Evolutionary conservation across 768 basidiomycete species (phyloP).

Genomic region (Candolleomyces aberdarensis): DNA sequence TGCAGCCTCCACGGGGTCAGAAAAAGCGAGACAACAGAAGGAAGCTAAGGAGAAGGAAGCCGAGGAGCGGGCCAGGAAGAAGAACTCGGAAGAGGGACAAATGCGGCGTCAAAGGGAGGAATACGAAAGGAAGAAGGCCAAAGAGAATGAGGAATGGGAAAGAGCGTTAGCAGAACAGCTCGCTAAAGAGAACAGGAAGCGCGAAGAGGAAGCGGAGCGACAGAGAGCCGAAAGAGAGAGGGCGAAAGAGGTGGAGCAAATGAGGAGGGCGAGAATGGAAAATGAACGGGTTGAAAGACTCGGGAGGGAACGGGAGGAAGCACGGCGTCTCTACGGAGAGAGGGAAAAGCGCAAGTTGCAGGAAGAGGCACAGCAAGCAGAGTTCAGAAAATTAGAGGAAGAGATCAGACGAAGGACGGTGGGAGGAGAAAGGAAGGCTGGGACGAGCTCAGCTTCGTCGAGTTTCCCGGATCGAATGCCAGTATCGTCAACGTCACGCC

Average conservation of each 20-base stretch:
- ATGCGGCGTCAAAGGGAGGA: conserved; percentile 18
- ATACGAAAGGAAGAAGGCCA: conserved; percentile 12
- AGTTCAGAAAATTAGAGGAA: conserved; percentile 40
- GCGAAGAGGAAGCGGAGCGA: conserved; percentile 12
- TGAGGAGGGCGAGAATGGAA: conserved; percentile 10
- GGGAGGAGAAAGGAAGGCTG: conserved; percentile 37
- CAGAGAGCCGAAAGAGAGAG: conserved; percentile 9
- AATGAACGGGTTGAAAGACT: conserved; percentile 16
- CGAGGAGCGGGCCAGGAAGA: too few relatives aligned
- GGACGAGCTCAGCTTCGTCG: conserved; percentile 12
- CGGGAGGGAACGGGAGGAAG: conserved; percentile 18
- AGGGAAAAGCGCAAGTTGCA: conserved; percentile 22
- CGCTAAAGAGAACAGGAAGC: conserved; percentile 22
- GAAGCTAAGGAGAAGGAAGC: conserved; percentile 13
- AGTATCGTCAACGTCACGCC: too few relatives aligned
- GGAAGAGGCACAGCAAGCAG: conserved; percentile 37
- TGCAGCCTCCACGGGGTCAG: conserved; percentile 9
- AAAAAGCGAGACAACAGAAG: conserved; percentile 12
- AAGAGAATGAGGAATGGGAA: conserved; percentile 28
- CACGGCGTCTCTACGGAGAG: conserved; percentile 20
- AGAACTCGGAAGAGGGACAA: conserved; percentile 9
- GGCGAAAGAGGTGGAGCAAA: conserved; percentile 13
- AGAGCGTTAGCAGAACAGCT: conserved; percentile 11
- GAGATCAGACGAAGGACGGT: conserved; percentile 37
- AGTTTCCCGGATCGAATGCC: too few relatives aligned